phyloP scores from a whole-genome alignment of 129 eudicot genomes.

The Gnaphalium uliginosum region DNA sequence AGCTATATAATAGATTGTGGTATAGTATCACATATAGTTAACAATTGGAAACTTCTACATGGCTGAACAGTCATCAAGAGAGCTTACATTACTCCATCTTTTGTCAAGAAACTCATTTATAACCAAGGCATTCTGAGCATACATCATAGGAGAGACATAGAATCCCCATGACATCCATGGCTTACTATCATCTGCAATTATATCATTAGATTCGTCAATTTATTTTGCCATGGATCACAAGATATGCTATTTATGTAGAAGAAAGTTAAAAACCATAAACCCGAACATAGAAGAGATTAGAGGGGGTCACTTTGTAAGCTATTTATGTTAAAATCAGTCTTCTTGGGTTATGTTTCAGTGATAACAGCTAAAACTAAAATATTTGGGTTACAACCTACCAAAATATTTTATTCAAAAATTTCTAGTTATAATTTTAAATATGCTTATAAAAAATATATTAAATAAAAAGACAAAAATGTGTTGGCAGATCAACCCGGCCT shows the following conservation, averaged over 20 bases:
- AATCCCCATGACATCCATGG: constrained; percentile 59
- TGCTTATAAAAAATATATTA: too few species aligned
- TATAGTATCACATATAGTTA: neutral
- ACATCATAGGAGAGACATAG: constrained; percentile 62
- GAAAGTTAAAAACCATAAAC: neutral
- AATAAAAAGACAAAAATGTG: too few species aligned
- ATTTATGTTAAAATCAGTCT: too few species aligned
- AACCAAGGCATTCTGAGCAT: constrained; percentile 58
- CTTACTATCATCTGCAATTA: constrained; percentile 41
- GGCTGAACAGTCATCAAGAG: constrained; percentile 7
- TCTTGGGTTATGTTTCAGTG: too few species aligned
- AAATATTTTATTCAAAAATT: too few species aligned
- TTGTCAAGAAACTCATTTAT: constrained; percentile 52
- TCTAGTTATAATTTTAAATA: too few species aligned
- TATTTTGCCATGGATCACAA: too few species aligned
- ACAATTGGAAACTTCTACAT: neutral
- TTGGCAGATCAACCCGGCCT: neutral
- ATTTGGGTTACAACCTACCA: too few species aligned
- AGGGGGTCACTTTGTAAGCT: too few species aligned
- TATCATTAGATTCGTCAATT: constrained; percentile 16
- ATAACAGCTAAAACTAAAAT: too few species aligned
- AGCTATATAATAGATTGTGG: neutral
- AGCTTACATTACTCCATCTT: constrained; percentile 58
- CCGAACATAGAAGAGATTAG: neutral
- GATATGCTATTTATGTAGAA: too few species aligned